Base-by-base conservation (phyloP, 2,329 filamentous ascomycete genomes). In the Apiospora marii region DNA sequence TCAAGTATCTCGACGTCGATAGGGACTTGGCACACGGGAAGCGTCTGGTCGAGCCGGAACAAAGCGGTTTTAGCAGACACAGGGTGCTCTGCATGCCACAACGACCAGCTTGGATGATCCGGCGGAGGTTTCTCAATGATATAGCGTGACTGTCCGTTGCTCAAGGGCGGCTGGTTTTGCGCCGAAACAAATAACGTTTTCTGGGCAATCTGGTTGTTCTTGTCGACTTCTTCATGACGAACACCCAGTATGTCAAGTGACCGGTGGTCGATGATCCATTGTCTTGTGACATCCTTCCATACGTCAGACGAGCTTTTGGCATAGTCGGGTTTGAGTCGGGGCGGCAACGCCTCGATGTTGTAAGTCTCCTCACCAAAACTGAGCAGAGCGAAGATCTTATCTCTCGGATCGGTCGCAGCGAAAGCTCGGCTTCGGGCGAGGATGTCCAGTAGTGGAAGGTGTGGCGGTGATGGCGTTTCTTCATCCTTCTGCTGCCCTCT, bases 231-330 rank as follows among this genome's bases (percentile, higher is more conserved):
- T 27, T 71, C 70, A 24, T 49, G 70, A 6, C 48, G 53, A 27
- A 71, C 68, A 44, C 53, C 58, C 3, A 71, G 41, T 14, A 71
- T 71, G 27, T 71, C 70, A 6, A 71, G 53, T 19, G 70, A 71
- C 14, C 43, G 61, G 13, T 71, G 70, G 13, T 71, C 70, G 41
- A 71, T 43, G 3, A 71, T 68, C 70, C 70, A 71, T 13, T 71
- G 70, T 22, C 70, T 67, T 24, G 70, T 71, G 43, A 71, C 27
- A 49, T 71, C 70, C 30, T 67, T 71, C 70, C 70, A 71, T 30
- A 71, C 70, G 7, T 68, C 70, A 6, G 61, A 71, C 12, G 70
- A 46, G 34, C 51, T 53, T 27, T 71, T 71, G 22, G 43, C 70
- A 43, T 71, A 71, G 34, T 71, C 70, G 24, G 70, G 70, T 27